Conservation (phyloP, 306 rosid genomes). For the Adenanthera pavonina region DNA sequence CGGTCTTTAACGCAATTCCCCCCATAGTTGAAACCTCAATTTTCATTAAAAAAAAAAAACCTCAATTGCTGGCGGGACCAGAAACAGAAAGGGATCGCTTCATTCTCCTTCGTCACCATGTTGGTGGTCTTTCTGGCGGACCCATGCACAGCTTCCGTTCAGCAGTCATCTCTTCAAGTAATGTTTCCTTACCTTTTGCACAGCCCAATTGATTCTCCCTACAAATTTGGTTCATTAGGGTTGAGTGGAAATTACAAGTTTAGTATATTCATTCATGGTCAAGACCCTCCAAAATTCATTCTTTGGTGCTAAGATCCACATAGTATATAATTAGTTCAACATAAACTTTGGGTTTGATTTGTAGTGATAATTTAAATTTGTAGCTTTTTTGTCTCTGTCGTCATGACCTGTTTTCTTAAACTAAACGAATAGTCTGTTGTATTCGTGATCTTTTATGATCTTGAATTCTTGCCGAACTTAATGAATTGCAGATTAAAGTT, state of each 20-base stretch:
- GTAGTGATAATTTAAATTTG: not conserved
- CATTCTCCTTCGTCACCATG: slow-evolving; percentile 29
- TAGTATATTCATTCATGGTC: not conserved
- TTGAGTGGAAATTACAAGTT: not conserved
- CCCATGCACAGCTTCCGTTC: slow-evolving; percentile 50
- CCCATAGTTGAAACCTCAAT: too few relatives aligned
- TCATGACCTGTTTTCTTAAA: not conserved
- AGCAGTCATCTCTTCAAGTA: slow-evolving; percentile 52
- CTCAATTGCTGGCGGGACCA: not conserved
- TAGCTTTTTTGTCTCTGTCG: not conserved
- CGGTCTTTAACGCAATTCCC: too few relatives aligned
- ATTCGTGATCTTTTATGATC: not conserved
- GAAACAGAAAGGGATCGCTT: not conserved
- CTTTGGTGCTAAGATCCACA: not conserved
- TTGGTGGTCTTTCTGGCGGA: slow-evolving; percentile 55
- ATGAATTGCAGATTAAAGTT: not conserved
- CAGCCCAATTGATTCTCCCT: not conserved
- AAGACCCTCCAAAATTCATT: not conserved
- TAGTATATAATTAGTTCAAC: not conserved
- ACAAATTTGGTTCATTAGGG: not conserved
- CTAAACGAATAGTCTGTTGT: not conserved
- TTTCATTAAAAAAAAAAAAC: not conserved
- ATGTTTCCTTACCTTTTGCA: not conserved
- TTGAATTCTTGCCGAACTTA: not conserved
- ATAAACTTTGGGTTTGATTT: not conserved